Conservation (phyloP, 2,329 filamentous ascomycete species). For the Ascochyta rabiei region DNA sequence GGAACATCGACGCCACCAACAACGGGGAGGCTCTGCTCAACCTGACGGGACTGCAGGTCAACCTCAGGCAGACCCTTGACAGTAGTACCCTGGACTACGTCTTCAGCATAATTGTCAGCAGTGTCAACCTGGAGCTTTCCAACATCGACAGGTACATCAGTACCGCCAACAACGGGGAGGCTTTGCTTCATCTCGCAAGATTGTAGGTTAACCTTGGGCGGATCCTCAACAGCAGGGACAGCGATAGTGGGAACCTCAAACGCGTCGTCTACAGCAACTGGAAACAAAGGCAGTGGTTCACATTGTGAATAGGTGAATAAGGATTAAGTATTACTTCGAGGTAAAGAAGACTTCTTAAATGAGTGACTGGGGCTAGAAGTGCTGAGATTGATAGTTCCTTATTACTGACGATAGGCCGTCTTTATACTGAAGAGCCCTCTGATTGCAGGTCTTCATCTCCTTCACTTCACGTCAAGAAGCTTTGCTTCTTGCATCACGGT, state of each 20-base stretch:
- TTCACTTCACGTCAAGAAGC: neutral
- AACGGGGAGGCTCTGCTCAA: conserved; percentile 6
- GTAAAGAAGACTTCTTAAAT: neutral
- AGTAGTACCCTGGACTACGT: neutral
- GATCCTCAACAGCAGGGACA: neutral
- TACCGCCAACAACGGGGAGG: neutral
- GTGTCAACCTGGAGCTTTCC: conserved; percentile 2
- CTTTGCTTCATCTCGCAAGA: conserved; percentile 6
- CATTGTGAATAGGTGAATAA: conserved; percentile 10
- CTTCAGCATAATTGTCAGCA: conserved; percentile 2
- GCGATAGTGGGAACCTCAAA: neutral
- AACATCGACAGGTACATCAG: neutral
- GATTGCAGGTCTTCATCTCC: conserved; percentile 5
- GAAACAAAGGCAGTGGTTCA: conserved; percentile 4
- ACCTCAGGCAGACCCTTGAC: neutral
- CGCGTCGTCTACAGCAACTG: neutral
- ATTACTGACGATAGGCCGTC: neutral
- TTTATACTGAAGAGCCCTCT: conserved; percentile 9
- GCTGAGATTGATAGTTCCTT: conserved; percentile 3
- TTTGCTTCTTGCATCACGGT: neutral
- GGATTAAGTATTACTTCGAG: conserved; percentile 5
- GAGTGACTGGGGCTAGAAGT: conserved; percentile 14
- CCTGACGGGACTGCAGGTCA: neutral
- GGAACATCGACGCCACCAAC: conserved; percentile 2
- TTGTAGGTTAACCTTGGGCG: neutral